Base-by-base conservation (phyloP, 2,329 filamentous ascomycete genomes). In the Fusarium humuli region DNA sequence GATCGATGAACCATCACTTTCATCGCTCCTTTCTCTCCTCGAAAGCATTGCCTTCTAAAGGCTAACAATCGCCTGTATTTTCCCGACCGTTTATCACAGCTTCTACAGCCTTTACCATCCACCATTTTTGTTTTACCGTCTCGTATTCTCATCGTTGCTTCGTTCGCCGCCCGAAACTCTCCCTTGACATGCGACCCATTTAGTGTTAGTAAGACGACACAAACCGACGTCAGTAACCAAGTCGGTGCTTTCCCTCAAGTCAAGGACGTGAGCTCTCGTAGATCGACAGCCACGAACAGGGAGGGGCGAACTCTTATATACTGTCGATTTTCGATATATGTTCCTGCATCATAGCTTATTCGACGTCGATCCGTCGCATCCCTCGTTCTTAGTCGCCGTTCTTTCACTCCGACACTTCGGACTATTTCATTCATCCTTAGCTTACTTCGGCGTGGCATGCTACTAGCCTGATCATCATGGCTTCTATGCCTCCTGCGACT, bases 391-490 rank as follows among this genome's bases (percentile, higher is more conserved):
- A 22, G 22, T 53, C 60, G 47, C 54, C 48, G 29, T 40, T 65
- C 48, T 47, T 61, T 47, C 44, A 50, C 55, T 47, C 48, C 37
- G 27, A 63, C 30, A 53, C 50, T 53, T 57, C 44, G 25, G 69
- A 62, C 52, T 62, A 56, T 46, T 57, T 57, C 22, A 42, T 57
- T 47, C 57, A 58, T 49, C 53, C 49, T 56, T 58, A 54, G 55
- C 57, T 65, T 57, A 57, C 55, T 44, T 50, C 40, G 50, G 63
- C 47, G 69, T 76, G 76, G 75, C 67, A 77, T 78, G 75, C 72
- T 54, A 71, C 46, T 50, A 63, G 71, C 61, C 61, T 70, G 67
- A 70, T 62, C 71, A 76, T 60, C 54, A 85, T 85, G 83, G 78
- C 82, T 74, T 82, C 81, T 60, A 78, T 78, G 61, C 71, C 77